Evolutionary conservation across 805 yeast genomes (phyloP), one percentile per base, ranked within the genome.

Genomic region (Nakazawaea populi): DNA sequence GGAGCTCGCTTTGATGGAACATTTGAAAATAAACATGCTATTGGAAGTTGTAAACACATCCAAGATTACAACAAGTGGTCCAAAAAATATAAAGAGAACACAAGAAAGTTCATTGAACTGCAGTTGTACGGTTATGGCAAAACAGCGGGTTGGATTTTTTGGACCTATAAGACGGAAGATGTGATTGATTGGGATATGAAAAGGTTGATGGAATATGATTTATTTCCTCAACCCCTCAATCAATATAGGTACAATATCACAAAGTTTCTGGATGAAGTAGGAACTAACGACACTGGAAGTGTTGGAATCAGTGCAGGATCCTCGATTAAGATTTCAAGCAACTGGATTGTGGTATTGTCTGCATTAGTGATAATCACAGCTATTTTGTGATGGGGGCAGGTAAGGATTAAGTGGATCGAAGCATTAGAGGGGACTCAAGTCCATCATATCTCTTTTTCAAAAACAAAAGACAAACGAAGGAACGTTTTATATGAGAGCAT

Each of bases 141-240:
- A 59, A 76, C 81, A 52, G 77, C 74, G 36, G 98, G 98, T 34
- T 91, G 97, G 97, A 79, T 89, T 52, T 85, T 87, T 74, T 91
- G 97, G 97, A 80, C 85, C 66, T 90, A 89, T 85, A 91, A 90
- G 75, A 87, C 96, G 30, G 97, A 91, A 69, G 69, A 68, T 57
- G 73, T 88, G 24, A 65, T 85, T 49, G 97, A 91, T 66, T 91
- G 97, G 97, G 96, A 88, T 68, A 76, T 87, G 71, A 73, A 75
- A 59, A 71, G 72, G 56, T 76, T 91, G 58, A 67, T 78, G 24
- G 72, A 66, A 18, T 66, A 77, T 50, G 83, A 80, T 30, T 63
- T 89, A 39, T 84, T 91, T 77, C 97, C 97, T 44, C 85, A 80
- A 65, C 97, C 97, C 30, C 70, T 89, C 41, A 51, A 46, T 42